Evolutionary conservation across 306 rosid species (phyloP).

Genomic region (Trifolium dubium): DNA sequence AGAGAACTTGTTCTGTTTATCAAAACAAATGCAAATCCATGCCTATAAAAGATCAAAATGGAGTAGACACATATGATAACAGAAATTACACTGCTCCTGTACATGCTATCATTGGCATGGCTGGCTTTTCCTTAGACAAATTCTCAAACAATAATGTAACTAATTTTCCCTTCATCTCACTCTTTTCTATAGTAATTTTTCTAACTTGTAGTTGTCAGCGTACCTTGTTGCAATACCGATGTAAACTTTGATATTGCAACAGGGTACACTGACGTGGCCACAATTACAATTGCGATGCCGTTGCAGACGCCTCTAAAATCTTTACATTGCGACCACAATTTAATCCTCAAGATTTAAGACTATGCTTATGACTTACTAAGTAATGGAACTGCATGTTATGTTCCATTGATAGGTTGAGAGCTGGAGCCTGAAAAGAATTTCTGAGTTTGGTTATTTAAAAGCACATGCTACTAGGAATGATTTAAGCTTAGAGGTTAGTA

Average conservation of each 20-base stretch:
- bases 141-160: constrained; percentile 52
- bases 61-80: constrained; percentile 71
- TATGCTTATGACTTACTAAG: not conserved
- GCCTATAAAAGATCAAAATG: constrained; percentile 64
- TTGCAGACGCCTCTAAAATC: not conserved
- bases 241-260: too few species aligned
- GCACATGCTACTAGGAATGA: constrained; percentile 63
- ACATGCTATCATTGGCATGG: constrained; percentile 87
- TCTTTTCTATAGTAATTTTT: not conserved
- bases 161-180: constrained; percentile 31
- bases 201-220: not conserved
- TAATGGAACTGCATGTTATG: constrained; percentile 17
- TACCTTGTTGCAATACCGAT: not conserved
- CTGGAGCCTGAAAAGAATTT: constrained; percentile 72
- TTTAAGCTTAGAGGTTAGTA: constrained; percentile 66
- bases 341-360: not conserved
- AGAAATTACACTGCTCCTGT: constrained; percentile 78
- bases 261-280: not conserved
- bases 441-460: constrained; percentile 71
- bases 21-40: constrained; percentile 54
- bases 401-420: constrained; percentile 41
- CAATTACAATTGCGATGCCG: not conserved
- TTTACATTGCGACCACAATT: not conserved
- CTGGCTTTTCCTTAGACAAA: constrained; percentile 72
- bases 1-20: constrained; percentile 76